Conservation (phyloP, 345 rosid genomes). For the Sapria himalayana region DNA sequence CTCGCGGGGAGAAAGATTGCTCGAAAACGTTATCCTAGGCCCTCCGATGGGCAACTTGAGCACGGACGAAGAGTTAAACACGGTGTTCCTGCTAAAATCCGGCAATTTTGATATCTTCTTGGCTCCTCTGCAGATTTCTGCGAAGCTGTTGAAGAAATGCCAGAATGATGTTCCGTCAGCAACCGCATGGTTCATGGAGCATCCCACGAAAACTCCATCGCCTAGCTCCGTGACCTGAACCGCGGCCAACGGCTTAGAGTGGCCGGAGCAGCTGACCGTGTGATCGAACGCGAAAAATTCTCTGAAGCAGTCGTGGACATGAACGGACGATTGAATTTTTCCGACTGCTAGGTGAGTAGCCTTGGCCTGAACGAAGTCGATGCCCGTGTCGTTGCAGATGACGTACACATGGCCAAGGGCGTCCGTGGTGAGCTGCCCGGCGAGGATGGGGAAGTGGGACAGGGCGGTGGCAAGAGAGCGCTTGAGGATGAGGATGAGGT, state of each 20-base stretch:
- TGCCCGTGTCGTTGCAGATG: constrained; percentile 56
- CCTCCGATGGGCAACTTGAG: constrained; percentile 60
- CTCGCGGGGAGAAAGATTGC: constrained; percentile 55
- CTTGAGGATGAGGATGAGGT: constrained; percentile 26
- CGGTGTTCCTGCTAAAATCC: constrained; percentile 36
- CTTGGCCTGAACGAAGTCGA: constrained; percentile 39
- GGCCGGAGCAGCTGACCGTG: constrained; percentile 68
- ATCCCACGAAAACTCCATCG: constrained; percentile 63
- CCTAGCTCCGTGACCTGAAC: constrained; percentile 67
- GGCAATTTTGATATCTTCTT: constrained; percentile 44
- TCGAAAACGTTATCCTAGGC: constrained; percentile 49
- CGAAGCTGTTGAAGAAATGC: constrained; percentile 85
- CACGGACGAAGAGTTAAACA: constrained; percentile 41
- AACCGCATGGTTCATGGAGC: constrained; percentile 70
- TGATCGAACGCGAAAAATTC: constrained; percentile 52
- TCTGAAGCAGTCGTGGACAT: constrained; percentile 37
- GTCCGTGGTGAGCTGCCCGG: constrained; percentile 59
- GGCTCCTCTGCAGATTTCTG: constrained; percentile 41
- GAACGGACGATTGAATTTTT: constrained; percentile 18
- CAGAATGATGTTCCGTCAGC: constrained; percentile 85
- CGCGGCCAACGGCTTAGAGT: constrained; percentile 43
- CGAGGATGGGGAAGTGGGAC: constrained; percentile 60
- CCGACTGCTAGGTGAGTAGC: constrained; percentile 22
- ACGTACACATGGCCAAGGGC: constrained; percentile 40
- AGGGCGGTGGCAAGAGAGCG: constrained; percentile 50